These are phyloP conservation scores for Pseudopithomyces chartarum DNA, from an alignment of 2,329 filamentous ascomycete species.

Conservation along the genomic window DNA sequence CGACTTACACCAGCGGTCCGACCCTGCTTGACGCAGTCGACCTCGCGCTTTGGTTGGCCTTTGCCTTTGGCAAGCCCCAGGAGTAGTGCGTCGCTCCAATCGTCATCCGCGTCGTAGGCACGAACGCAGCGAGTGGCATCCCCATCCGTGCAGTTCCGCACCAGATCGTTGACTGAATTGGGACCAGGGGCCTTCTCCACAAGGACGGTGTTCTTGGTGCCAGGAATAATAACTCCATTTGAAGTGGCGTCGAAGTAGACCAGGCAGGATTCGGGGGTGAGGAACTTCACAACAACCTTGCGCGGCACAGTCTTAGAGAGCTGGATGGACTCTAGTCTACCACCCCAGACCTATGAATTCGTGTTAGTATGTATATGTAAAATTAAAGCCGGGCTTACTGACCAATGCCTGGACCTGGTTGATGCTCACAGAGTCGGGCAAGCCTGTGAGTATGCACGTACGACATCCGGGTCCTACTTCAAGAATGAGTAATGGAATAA, in stretches of 20 bases:
- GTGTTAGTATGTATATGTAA: background rate
- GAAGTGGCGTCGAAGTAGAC: slow-evolving; percentile 40
- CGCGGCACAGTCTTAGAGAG: slow-evolving; percentile 29
- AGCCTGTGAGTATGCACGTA: slow-evolving; percentile 32
- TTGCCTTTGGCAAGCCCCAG: slow-evolving; percentile 45
- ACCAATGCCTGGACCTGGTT: slow-evolving; percentile 38
- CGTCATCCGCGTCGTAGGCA: slow-evolving; percentile 48
- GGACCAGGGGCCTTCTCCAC: slow-evolving; percentile 33
- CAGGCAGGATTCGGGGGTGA: slow-evolving; percentile 37
- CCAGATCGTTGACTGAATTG: slow-evolving; percentile 46
- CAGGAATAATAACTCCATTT: slow-evolving; percentile 38
- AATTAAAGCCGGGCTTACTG: background rate
- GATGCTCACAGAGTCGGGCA: slow-evolving; percentile 26
- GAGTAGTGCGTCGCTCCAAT: slow-evolving; percentile 45
- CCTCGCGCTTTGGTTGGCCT: slow-evolving; percentile 40
- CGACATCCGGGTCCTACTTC: slow-evolving; percentile 25
- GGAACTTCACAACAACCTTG: slow-evolving; percentile 38
- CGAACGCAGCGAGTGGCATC: slow-evolving; percentile 54
- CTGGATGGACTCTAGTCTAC: slow-evolving; percentile 37
- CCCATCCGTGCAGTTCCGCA: slow-evolving; percentile 47
- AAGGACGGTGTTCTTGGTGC: slow-evolving; percentile 26
- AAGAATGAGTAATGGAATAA: slow-evolving; percentile 13
- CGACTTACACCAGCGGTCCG: slow-evolving; percentile 48
- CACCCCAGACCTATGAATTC: slow-evolving; percentile 38
- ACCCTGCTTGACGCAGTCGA: slow-evolving; percentile 53